These are phyloP conservation scores for Fusarium concolor DNA, from an alignment of 2,329 filamentous ascomycete species.

Conservation along the genomic window DNA sequence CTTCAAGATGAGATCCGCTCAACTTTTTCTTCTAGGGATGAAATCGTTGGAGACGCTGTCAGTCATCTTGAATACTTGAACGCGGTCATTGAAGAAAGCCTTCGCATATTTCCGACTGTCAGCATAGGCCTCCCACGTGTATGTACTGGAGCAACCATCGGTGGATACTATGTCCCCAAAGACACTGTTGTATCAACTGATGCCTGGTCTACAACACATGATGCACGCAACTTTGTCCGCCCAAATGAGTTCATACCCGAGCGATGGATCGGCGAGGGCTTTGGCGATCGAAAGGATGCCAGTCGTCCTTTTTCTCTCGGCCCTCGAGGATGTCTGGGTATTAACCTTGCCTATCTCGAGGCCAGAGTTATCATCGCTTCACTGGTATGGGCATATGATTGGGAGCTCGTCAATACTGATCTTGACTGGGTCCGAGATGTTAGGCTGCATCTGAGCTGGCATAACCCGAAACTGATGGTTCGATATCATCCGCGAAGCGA, in stretches of 20 bases:
- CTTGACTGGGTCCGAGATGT: neutral
- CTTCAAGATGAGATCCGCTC: conserved; percentile 24
- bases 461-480: neutral
- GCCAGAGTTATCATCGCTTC: conserved; percentile 1
- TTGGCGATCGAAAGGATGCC: conserved; percentile 9
- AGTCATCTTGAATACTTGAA: conserved; percentile 16
- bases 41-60: conserved; percentile 20
- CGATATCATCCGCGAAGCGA: neutral
- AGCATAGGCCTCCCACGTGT: conserved; percentile 11
- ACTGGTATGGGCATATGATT: neutral
- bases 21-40: neutral
- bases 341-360: conserved; percentile 20
- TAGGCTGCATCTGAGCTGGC: neutral
- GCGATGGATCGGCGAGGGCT: conserved; percentile 11
- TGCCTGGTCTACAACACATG: neutral
- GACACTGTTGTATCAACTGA: conserved; percentile 22
- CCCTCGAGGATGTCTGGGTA: conserved; percentile 1
- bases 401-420: conserved; percentile 6
- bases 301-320: conserved; percentile 11
- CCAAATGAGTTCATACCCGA: conserved; percentile 13
- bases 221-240: conserved; percentile 6
- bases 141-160: conserved; percentile 14
- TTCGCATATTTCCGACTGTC: conserved; percentile 22
- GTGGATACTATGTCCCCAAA: conserved; percentile 18
- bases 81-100: conserved; percentile 24